phyloP scores from a whole-genome alignment of 2,329 filamentous ascomycete species.

The Hypoxylon sp. region DNA sequence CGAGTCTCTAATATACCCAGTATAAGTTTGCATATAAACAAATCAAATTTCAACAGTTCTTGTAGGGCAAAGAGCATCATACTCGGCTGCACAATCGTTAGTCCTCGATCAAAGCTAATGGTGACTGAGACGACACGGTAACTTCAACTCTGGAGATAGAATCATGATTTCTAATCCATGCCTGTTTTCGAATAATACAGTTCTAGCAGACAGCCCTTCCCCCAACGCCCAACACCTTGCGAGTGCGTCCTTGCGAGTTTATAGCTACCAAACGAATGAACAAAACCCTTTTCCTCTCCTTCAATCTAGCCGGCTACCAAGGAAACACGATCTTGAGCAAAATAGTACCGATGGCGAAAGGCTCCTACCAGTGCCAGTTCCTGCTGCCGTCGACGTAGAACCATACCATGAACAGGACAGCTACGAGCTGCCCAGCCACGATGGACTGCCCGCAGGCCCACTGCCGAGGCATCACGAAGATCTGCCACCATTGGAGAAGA shows the following conservation, averaged over 20 bases:
- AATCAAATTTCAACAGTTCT: neutral
- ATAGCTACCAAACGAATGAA: neutral
- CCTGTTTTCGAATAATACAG: constrained; percentile 29
- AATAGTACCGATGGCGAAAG: constrained; percentile 33
- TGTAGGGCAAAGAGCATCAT: neutral
- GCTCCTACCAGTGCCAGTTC: constrained; percentile 40
- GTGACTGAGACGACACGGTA: neutral
- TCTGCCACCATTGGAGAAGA: constrained; percentile 44
- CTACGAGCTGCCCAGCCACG: constrained; percentile 35
- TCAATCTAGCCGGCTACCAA: constrained; percentile 23
- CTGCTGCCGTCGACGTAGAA: constrained; percentile 36
- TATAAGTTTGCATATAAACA: neutral
- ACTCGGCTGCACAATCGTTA: neutral
- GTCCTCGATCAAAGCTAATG: too few species aligned
- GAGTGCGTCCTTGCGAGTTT: too few species aligned
- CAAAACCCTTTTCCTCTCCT: neutral
- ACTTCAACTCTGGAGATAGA: constrained; percentile 20
- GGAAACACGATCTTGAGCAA: constrained; percentile 44
- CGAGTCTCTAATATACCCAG: constrained; percentile 7
- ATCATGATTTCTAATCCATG: constrained; percentile 42
- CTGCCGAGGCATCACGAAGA: constrained; percentile 41
- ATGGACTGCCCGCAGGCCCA: constrained; percentile 31
- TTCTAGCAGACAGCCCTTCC: constrained; percentile 11
- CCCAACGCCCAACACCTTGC: constrained; percentile 9
- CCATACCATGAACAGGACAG: constrained; percentile 41